Evolutionary conservation across 192 early-diverging fungal genomes (phyloP).

Genomic region (Kappamyces sp.): DNA sequence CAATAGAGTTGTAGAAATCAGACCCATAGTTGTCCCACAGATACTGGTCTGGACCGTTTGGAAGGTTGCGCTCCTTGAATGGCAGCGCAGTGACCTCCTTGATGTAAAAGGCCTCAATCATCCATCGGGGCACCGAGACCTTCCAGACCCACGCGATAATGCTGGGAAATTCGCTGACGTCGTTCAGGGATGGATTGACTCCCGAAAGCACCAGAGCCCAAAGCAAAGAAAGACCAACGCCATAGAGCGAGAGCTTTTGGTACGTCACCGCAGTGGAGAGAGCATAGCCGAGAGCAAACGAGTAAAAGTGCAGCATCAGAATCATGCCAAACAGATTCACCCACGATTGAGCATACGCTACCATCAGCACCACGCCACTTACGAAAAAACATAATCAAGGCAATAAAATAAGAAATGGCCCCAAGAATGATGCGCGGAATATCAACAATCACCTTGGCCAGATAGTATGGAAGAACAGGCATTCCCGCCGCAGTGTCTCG

Average conservation of each 20-base stretch:
- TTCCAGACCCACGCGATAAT: constrained; percentile 48
- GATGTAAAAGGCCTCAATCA: constrained; percentile 55
- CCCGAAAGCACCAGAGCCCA: constrained; percentile 58
- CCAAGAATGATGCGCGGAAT: constrained; percentile 55
- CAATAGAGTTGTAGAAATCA: constrained; percentile 33
- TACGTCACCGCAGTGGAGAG: constrained; percentile 42
- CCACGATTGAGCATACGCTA: constrained; percentile 26
- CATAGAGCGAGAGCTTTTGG: constrained; percentile 35
- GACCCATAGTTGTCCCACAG: constrained; percentile 30
- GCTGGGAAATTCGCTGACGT: constrained; percentile 30
- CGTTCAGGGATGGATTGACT: constrained; percentile 44
- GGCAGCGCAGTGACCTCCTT: constrained; percentile 38
- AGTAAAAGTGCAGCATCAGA: constrained; percentile 42
- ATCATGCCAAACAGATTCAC: constrained; percentile 35
- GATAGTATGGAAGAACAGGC: constrained; percentile 51
- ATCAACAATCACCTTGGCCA: constrained; percentile 56
- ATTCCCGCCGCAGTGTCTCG: constrained; percentile 54
- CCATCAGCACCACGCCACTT: too few species aligned
- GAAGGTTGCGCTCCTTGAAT: constrained; percentile 20
- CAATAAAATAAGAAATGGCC: constrained; percentile 45
- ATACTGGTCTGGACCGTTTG: constrained; percentile 32
- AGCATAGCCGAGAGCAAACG: constrained; percentile 57
- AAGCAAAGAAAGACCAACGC: constrained; percentile 55
- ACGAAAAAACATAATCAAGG: constrained; percentile 52
- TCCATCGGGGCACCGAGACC: constrained; percentile 55